Base-by-base conservation (phyloP, 2,329 filamentous ascomycete genomes). In the Ophiostoma pallidulum region DNA sequence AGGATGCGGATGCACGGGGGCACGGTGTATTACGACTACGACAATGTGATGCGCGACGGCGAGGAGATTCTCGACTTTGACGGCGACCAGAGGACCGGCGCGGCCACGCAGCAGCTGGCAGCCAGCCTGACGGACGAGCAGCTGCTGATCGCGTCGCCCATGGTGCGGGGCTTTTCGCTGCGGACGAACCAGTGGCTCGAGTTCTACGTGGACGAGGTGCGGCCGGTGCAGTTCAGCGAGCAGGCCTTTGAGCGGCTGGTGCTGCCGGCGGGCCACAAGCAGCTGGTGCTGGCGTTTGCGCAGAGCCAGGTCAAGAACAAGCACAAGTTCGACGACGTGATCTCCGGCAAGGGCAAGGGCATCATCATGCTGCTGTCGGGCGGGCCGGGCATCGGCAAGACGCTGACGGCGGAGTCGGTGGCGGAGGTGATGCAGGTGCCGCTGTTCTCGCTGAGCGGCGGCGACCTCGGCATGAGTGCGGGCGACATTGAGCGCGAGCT, bases 381-480 rank as follows among this genome's bases (percentile, higher is more conserved):
- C 10, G 66, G 63, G 0, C 71, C 72, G 0, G 72, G 72, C 29
- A 68, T 71, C 6, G 73, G 73, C 20, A 74, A 73, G 62, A 74
- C 71, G 1, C 59, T 69, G 35, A 73, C 71, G 2, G 70, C 70
- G 8, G 69, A 71, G 58, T 64, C 66, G 1, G 69, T 77, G 3
- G 71, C 73, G 1, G 73, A 76, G 60, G 62, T 67, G 53, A 68
- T 70, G 51, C 62, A 63, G 38, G 66, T 67, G 33, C 75, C 73
- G 2, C 63, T 77, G 6, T 74, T 75, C 56, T 67, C 65, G 20
- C 65, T 77, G 41, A 68, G 66, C 51, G 82, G 82, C 0, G 84
- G 84, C 26, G 84, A 89, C 59, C 72, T 90, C 0, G 84, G 85
- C 24, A 78, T 78, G 2, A 75, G 82, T 46, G 74, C 80, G 0